phyloP scores from a whole-genome alignment of 768 basidiomycete genomes.

The Neoboletus magnificus region DNA sequence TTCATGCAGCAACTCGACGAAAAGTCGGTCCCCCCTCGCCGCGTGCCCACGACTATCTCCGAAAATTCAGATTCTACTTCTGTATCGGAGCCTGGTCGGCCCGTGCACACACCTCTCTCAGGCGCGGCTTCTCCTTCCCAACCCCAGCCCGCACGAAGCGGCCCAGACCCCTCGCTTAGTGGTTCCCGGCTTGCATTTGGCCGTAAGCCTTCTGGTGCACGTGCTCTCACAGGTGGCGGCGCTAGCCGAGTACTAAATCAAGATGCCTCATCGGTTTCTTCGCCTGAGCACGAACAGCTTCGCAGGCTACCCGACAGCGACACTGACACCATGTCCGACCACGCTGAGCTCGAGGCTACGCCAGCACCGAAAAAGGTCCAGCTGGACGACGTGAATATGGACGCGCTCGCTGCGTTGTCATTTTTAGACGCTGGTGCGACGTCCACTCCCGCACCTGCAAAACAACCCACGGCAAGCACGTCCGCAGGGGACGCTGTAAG shows the following conservation, averaged over 20 bases:
- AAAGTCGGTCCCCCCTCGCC: constrained; percentile 29
- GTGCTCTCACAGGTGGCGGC: constrained; percentile 47
- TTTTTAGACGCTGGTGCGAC: constrained; percentile 55
- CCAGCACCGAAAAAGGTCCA: constrained; percentile 17
- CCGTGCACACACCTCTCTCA: constrained; percentile 18
- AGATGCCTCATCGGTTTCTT: constrained; percentile 36
- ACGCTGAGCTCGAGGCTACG: constrained; percentile 3
- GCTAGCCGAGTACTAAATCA: constrained; percentile 38
- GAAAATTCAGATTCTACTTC: constrained; percentile 41
- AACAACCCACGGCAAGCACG: constrained; percentile 3
- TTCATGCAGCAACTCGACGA: constrained; percentile 61
- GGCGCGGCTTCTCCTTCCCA: constrained; percentile 23
- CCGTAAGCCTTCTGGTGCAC: constrained; percentile 82
- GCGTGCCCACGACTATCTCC: constrained; percentile 44
- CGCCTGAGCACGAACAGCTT: constrained; percentile 33
- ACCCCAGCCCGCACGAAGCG: constrained; percentile 19
- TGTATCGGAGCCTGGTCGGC: constrained; percentile 27
- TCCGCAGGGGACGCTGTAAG: constrained; percentile 4
- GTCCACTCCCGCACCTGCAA: constrained; percentile 17
- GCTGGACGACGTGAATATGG: constrained; percentile 53
- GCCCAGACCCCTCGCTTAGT: constrained; percentile 36
- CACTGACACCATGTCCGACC: constrained; percentile 34
- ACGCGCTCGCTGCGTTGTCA: constrained; percentile 75
- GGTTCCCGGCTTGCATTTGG: constrained; percentile 39
- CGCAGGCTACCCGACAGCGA: constrained; percentile 28